Evolutionary conservation across 108 stramenopile species (phyloP), one percentile per base, ranked within the genome.

Genomic region (Cyclotella kingstonii): DNA sequence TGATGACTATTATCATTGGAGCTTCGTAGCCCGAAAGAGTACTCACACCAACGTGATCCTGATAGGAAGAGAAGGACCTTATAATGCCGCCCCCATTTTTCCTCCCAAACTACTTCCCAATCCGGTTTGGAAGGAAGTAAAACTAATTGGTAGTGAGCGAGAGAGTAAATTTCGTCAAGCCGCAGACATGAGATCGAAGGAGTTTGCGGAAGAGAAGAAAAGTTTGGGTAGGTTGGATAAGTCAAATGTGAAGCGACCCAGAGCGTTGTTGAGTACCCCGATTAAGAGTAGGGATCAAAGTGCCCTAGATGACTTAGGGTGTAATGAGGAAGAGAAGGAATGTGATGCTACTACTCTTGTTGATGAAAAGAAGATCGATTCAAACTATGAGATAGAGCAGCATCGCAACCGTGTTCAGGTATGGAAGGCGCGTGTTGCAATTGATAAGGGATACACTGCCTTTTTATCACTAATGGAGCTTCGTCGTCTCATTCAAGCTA

Each of bases 381-480:
- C 57, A 8, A 45, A 66, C 12, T 74, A 74, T 40, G 60, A 60
- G 48, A 15, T 45, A 42, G 72, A 70, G 21, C 60, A 78, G 48
- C 44, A 59, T 11, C 66, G 83, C 26, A 39, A 54, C 25, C 70
- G 77, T 15, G 81, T 83, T 5, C 69, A 69, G 29, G 54, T 89
- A 21, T 93, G 91, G 88, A 89, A 87, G 56, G 82, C 88, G 35
- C 82, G 91, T n/a, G 73, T 90, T 19, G 70, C 82, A 41, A 84
- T 84, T 54, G 91, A 93, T 51, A 84, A 84, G 61, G 87, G 81
- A 0, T 82, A 89, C 48, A 83, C 86, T 60, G 82, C 91, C n/a
- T 85, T 74, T 56, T 73, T 80, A 33, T 77, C 68, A 0, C 70
- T 93, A 29, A 76, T 82, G 30, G 84, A 93, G 23, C 71, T 84